Conservation (phyloP, 2,329 filamentous ascomycete genomes). For the Domatiomyces globalis region DNA sequence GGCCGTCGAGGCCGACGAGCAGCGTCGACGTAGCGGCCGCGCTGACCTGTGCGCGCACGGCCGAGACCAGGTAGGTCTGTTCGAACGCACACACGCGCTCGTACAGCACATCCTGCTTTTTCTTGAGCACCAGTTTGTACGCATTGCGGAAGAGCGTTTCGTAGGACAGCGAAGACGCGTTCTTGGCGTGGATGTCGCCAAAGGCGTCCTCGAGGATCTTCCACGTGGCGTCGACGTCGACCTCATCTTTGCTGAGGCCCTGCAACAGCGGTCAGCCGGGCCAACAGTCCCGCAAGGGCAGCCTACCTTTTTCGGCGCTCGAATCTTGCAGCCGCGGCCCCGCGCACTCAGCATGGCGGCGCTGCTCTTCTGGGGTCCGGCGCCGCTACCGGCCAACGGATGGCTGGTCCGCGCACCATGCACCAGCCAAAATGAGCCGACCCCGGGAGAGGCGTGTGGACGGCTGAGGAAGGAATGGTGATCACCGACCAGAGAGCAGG, state of each 20-base stretch:
- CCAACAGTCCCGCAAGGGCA: neutral
- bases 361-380: neutral
- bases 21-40: constrained; percentile 57
- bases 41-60: constrained; percentile 59
- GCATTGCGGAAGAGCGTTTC: constrained; percentile 88
- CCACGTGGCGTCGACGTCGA: constrained; percentile 84
- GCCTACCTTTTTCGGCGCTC: constrained; percentile 54
- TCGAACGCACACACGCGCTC: constrained; percentile 68
- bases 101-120: constrained; percentile 71
- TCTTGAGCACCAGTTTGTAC: constrained; percentile 85
- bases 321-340: constrained; percentile 45
- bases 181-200: constrained; percentile 78
- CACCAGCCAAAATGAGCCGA: neutral
- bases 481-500: neutral
- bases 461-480: neutral
- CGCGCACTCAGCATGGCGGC: constrained; percentile 36
- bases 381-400: too few relatives aligned
- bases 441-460: neutral
- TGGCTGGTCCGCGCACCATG: neutral
- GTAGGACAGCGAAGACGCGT: constrained; percentile 79
- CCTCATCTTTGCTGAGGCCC: constrained; percentile 45
- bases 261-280: constrained; percentile 19
- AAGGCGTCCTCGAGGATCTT: constrained; percentile 60
- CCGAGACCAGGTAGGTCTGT: constrained; percentile 59
- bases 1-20: constrained; percentile 37